These are phyloP conservation scores for Ophiostoma piceae DNA, from an alignment of 2,329 filamentous ascomycete species.

Conservation along the genomic window DNA sequence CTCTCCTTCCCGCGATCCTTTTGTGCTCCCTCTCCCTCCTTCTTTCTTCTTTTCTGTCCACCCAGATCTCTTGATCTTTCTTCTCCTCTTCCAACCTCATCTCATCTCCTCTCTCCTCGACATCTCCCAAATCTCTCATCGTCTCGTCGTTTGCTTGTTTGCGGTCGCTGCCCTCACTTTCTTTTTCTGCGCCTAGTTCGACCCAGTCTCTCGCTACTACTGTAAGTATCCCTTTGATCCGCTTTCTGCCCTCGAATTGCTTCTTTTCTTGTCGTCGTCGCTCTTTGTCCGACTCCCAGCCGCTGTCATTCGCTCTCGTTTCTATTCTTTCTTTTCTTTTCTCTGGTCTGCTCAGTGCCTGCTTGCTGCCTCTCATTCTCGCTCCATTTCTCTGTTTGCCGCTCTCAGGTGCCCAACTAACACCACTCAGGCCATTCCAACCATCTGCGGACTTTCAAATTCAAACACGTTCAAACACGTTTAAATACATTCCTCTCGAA, in stretches of 20 bases:
- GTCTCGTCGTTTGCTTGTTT: constrained; percentile 13
- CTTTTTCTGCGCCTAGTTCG: constrained; percentile 11
- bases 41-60: background rate
- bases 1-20: constrained; percentile 20
- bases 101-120: background rate
- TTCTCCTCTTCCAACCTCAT: background rate
- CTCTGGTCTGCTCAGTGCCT: background rate
- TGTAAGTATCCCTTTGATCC: constrained; percentile 18
- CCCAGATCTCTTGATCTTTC: background rate
- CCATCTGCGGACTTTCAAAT: too few relatives aligned
- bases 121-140: constrained; percentile 1
- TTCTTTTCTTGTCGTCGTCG: background rate
- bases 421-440: background rate
- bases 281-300: background rate
- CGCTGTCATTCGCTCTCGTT: background rate
- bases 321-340: background rate
- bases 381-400: background rate
- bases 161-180: constrained; percentile 17
- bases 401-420: background rate
- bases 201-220: constrained; percentile 19
- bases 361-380: background rate
- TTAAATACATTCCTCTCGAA: too few relatives aligned
- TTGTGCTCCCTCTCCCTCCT: constrained; percentile 22
- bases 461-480: too few relatives aligned
- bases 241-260: constrained; percentile 3